A percentile compares a stretch with the other conserved stretches of the same genome.
Evolutionary conservation across 768 basidiomycete species (phyloP).

Genomic region (Suillus clintonianus): DNA sequence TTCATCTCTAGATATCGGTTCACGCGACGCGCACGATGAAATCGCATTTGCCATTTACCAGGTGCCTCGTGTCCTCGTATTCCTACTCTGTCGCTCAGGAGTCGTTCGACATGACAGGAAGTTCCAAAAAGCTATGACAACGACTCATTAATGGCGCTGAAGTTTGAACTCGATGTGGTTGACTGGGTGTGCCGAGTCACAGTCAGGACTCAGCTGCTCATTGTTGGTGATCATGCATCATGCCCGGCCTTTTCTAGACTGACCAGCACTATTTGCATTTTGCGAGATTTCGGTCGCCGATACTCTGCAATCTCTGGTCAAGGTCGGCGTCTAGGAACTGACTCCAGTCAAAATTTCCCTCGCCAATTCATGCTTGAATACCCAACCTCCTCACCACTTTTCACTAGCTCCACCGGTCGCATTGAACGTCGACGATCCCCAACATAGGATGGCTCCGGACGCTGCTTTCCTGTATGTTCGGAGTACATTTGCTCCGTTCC

Average conservation of each 20-base stretch:
- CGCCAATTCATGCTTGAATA: too few species aligned
- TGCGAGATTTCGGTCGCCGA: neutral
- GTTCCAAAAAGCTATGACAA: neutral
- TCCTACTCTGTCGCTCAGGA: too few species aligned
- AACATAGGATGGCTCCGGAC: too few species aligned
- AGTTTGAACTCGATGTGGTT: neutral
- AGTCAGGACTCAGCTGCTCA: neutral
- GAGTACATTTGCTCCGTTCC: too few species aligned
- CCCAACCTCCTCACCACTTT: too few species aligned
- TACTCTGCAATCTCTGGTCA: neutral
- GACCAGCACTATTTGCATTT: neutral
- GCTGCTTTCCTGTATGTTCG: too few species aligned
- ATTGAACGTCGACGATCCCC: too few species aligned
- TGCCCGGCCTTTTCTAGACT: too few species aligned
- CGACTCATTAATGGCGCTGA: neutral
- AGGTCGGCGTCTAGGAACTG: neutral
- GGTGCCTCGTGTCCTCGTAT: neutral
- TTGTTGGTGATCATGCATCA: too few species aligned
- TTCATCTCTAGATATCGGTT: neutral
- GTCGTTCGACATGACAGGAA: too few species aligned
- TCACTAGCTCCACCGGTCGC: too few species aligned
- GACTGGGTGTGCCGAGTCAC: neutral
- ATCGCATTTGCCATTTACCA: neutral
- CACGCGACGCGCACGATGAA: neutral
- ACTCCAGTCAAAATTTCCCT: too few species aligned